Base-by-base conservation (phyloP, 768 basidiomycete species). In the Lentinus brumalis region DNA sequence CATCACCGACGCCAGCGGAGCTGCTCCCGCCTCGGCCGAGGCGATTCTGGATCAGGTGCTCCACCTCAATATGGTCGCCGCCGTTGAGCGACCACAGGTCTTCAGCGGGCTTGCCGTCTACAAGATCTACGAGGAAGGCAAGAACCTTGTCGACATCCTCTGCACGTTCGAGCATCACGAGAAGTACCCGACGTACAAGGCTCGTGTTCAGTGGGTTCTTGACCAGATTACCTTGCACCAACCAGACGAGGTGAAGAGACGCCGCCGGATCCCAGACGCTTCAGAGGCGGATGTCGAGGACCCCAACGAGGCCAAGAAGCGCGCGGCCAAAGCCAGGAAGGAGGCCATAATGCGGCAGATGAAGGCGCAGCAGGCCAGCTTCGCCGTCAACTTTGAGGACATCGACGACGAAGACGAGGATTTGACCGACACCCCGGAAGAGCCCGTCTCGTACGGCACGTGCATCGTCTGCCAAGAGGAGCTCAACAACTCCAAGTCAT, bases 381-480 rank as follows among this genome's bases (percentile, higher is more conserved):
- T 96, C 72, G 86, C 92, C 3, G 81, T 85, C 70, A 90, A 88
- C 65, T 88, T 91, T 59, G 89, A 92, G 53, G 83, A 82, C 30
- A 83, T 85, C 26, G 90, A 89, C 38, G 86, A 86, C 16, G 88
- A 85, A 6, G 88, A 88, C 5, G 84, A 84, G 1, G 82, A 84
- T 6, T 84, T 82, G 68, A 78, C 79, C 5, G 78, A 77, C 40
- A 76, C 80, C 8, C 76, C 74, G 1, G 81, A 81, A 16, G 77
- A 80, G 50, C 70, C 80, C 21, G 71, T 82, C 2, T 88, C 88
- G 12, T 89, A 87, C 61, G 96, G 96, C 2, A 90, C 89, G n/a
- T 99, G 97, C 71, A 98, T 99, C 63, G 95, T 98, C 10, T 99
- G 97, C 67, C 97, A 98, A 71, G 97, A 98, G 70, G 92, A 95